These are phyloP conservation scores for Theileria parva DNA, from an alignment of 169 alveolate genomes.

Conservation along the genomic window DNA sequence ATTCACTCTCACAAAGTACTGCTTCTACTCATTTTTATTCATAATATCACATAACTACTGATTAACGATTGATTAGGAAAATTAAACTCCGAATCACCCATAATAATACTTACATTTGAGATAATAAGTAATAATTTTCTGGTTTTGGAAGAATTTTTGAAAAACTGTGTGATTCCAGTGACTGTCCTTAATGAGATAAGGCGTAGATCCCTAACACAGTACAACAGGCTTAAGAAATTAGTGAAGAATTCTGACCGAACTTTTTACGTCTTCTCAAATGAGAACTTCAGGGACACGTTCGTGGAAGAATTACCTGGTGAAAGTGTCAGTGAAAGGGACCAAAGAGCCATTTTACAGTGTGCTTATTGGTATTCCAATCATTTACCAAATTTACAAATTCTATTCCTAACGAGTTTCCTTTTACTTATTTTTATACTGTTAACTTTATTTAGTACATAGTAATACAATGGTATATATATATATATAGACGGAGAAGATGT, in stretches of 20 bases:
- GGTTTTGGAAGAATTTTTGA: slow-evolving; percentile 44
- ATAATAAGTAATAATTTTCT: slow-evolving; percentile 47
- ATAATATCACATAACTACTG: background rate
- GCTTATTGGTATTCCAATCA: slow-evolving; percentile 62
- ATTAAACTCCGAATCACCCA: slow-evolving; percentile 21
- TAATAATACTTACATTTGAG: slow-evolving; percentile 47
- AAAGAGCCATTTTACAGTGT: slow-evolving; percentile 28
- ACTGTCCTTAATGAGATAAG: slow-evolving; percentile 59
- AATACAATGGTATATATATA: background rate
- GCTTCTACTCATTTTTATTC: background rate
- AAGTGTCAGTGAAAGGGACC: slow-evolving; percentile 37
- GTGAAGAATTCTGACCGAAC: slow-evolving; percentile 8
- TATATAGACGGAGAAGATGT: slow-evolving; percentile 1
- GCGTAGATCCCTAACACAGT: slow-evolving; percentile 42
- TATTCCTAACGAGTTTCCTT: background rate
- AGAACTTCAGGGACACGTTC: slow-evolving; percentile 39
- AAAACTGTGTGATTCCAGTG: slow-evolving; percentile 61
- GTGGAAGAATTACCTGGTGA: slow-evolving; percentile 33
- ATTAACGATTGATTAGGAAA: slow-evolving; percentile 16
- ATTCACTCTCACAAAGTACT: background rate
- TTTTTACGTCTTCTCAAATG: slow-evolving; percentile 58
- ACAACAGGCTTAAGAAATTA: slow-evolving; percentile 49
- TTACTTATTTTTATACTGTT: too few species aligned
- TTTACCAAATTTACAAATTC: background rate
- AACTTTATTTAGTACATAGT: too few species aligned